A percentile compares a stretch with the other conserved stretches of the same genome.
phyloP scores from a whole-genome alignment of 495 filamentous ascomycete species.

The Hypoxylon fragiforme region DNA sequence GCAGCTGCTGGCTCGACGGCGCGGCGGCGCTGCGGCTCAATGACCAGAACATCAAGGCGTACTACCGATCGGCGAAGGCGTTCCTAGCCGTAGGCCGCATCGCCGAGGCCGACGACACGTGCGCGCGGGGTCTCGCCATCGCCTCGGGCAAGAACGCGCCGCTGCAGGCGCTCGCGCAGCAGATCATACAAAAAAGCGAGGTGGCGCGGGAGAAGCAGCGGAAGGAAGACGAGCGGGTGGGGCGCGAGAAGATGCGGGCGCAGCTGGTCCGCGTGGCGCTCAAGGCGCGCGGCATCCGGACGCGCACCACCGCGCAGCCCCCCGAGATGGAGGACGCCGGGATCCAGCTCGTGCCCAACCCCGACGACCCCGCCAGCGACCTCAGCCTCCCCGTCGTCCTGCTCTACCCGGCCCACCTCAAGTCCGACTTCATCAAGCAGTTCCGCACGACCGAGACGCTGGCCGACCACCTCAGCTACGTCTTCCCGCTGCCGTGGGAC shows the following conservation, averaged over 20 bases:
- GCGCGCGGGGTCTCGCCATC: constrained; percentile 67
- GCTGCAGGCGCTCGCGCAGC: constrained; percentile 54
- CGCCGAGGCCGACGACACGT: constrained; percentile 75
- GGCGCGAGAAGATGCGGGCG: constrained; percentile 55
- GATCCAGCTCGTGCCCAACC: constrained; percentile 69
- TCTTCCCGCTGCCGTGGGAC: constrained; percentile 88
- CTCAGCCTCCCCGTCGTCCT: constrained; percentile 79
- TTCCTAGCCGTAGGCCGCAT: constrained; percentile 73
- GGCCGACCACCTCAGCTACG: constrained; percentile 73
- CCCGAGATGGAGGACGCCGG: constrained; percentile 83
- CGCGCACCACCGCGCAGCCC: constrained; percentile 65
- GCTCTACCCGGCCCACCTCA: constrained; percentile 74
- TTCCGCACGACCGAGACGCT: constrained; percentile 74
- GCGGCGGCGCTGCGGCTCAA: constrained; percentile 78
- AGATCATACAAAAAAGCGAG: constrained; percentile 54
- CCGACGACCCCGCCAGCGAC: constrained; percentile 67
- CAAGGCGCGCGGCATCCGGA: constrained; percentile 70
- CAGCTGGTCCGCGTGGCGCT: constrained; percentile 69
- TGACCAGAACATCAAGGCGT: constrained; percentile 79
- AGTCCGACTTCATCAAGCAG: constrained; percentile 87
- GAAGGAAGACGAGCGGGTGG: constrained; percentile 54
- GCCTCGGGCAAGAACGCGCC: constrained; percentile 63
- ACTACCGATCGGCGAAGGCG: constrained; percentile 78
- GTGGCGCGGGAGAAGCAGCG: constrained; percentile 40
- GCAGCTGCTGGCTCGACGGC: constrained; percentile 80